These are phyloP conservation scores for Chlorella sp. DNA, from an alignment of 139 green algal species.

Conservation along the genomic window DNA sequence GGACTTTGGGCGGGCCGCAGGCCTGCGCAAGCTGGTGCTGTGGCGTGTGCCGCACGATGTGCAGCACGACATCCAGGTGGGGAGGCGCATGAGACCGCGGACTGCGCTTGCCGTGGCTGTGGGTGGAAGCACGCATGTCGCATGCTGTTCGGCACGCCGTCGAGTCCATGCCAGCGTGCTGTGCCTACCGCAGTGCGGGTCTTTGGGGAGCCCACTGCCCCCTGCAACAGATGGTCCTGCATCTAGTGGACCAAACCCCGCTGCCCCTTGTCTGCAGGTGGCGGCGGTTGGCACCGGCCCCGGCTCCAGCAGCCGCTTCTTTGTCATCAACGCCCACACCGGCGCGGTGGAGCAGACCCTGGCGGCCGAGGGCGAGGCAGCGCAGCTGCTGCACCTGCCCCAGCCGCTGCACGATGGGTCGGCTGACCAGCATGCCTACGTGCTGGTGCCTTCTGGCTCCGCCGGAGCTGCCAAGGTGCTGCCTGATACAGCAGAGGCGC, in stretches of 20 bases:
- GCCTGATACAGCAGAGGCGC: conserved; percentile 49
- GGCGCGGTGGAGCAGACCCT: conserved; percentile 37
- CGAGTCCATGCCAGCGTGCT: too few species aligned
- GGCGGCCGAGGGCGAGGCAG: not conserved
- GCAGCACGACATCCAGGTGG: conserved; percentile 44
- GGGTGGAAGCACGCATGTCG: too few species aligned
- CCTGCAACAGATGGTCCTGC: too few species aligned
- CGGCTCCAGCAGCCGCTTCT: not conserved
- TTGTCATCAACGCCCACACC: conserved; percentile 67
- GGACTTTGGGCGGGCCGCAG: not conserved
- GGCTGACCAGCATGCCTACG: conserved; percentile 62
- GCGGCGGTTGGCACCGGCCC: conserved; percentile 42
- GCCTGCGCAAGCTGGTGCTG: conserved; percentile 37
- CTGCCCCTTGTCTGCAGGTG: conserved; percentile 39
- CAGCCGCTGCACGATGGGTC: conserved; percentile 47
- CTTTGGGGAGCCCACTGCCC: too few species aligned
- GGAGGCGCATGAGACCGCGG: too few species aligned
- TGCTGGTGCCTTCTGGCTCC: conserved; percentile 28
- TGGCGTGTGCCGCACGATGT: conserved; percentile 78
- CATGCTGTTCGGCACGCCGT: too few species aligned
- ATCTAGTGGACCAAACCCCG: too few species aligned
- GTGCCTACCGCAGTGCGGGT: too few species aligned
- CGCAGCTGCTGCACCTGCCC: conserved; percentile 62
- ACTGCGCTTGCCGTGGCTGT: too few species aligned
- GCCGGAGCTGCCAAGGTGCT: conserved; percentile 46